Evolutionary conservation across 768 basidiomycete genomes (phyloP).

Genomic region (Lentinula boryana): DNA sequence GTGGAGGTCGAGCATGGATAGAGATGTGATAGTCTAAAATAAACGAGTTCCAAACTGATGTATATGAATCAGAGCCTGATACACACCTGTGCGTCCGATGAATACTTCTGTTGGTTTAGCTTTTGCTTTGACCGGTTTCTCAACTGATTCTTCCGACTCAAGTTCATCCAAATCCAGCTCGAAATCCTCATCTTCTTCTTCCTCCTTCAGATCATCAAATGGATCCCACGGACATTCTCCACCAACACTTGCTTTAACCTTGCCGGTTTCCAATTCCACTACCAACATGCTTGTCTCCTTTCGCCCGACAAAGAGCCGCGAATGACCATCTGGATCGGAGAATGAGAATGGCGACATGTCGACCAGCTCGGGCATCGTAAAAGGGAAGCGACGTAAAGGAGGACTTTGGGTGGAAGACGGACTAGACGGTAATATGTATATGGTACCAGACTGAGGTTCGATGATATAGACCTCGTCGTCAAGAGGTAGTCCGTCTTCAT

Average conservation of each 20-base stretch:
- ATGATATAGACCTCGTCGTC: slow-evolving; percentile 82
- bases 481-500: slow-evolving; percentile 41
- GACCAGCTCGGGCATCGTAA: slow-evolving; percentile 90
- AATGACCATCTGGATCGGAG: slow-evolving; percentile 49
- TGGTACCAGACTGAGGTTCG: slow-evolving; percentile 91
- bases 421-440: slow-evolving; percentile 76
- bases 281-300: slow-evolving; percentile 83
- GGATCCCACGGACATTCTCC: slow-evolving; percentile 77
- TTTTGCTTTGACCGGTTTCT: slow-evolving; percentile 15
- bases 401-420: slow-evolving; percentile 45
- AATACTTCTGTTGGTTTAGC: slow-evolving; percentile 39
- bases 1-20: slow-evolving; percentile 56
- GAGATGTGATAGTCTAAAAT: slow-evolving; percentile 80
- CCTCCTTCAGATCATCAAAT: slow-evolving; percentile 45
- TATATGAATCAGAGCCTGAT: neutral
- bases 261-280: slow-evolving; percentile 75
- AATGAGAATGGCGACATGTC: slow-evolving; percentile 82
- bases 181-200: slow-evolving; percentile 17
- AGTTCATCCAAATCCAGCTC: slow-evolving; percentile 56
- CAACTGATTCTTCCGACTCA: slow-evolving; percentile 29
- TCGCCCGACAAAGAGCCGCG: slow-evolving; percentile 78
- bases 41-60: neutral
- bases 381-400: slow-evolving; percentile 56
- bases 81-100: slow-evolving; percentile 47
- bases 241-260: slow-evolving; percentile 67